Evolutionary conservation across 768 basidiomycete genomes (phyloP).

Genomic region (Suillus sp.): DNA sequence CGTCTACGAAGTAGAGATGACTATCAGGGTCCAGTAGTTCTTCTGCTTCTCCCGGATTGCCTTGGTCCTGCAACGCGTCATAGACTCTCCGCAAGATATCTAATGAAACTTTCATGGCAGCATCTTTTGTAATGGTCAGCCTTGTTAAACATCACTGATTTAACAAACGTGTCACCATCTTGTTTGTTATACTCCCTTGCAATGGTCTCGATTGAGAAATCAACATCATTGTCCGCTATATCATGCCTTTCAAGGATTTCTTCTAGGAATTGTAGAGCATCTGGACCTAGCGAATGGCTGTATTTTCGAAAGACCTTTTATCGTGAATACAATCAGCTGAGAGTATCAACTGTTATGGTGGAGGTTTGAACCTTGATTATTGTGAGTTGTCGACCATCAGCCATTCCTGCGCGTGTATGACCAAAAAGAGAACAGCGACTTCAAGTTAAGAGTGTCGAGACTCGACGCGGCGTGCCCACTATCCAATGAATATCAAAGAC

Average conservation of each 20-base stretch:
- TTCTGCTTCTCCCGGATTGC: slow-evolving; percentile 45
- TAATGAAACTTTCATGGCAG: slow-evolving; percentile 78
- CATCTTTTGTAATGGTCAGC: slow-evolving; percentile 49
- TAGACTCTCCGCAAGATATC: slow-evolving; percentile 72
- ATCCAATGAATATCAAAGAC: background rate
- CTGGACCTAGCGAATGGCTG: slow-evolving; percentile 83
- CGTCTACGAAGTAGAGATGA: slow-evolving; percentile 82
- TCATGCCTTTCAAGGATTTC: slow-evolving; percentile 70
- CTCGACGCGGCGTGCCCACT: background rate
- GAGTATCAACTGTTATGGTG: background rate
- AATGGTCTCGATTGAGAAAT: slow-evolving; percentile 74
- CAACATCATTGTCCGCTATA: slow-evolving; percentile 68
- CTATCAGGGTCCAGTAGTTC: slow-evolving; percentile 77
- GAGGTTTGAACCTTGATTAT: slow-evolving; percentile 45
- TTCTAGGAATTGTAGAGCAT: slow-evolving; percentile 71
- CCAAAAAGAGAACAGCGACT: background rate
- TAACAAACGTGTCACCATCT: slow-evolving; percentile 56
- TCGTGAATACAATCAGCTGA: background rate
- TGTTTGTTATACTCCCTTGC: slow-evolving; percentile 89
- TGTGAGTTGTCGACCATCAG: slow-evolving; percentile 39
- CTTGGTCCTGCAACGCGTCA: slow-evolving; percentile 69
- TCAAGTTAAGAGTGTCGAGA: background rate
- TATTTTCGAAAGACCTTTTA: slow-evolving; percentile 83
- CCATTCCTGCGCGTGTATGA: slow-evolving; percentile 28
- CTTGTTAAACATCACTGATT: background rate